Conservation (phyloP, 2,329 filamentous ascomycete species). For the Pseudogymnoascus sp. region DNA sequence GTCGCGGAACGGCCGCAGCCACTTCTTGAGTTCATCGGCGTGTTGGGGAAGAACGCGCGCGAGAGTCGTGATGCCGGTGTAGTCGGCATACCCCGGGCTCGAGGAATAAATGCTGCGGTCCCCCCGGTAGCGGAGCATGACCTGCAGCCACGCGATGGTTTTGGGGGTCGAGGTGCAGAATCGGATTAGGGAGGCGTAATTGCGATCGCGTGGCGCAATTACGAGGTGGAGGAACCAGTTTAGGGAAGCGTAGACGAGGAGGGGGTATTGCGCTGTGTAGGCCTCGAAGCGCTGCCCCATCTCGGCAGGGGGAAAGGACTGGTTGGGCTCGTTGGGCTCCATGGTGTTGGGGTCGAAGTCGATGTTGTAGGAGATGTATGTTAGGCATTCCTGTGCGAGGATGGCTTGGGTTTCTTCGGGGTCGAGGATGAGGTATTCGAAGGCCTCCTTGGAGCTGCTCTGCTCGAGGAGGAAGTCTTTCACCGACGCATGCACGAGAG, state of each 20-base stretch:
- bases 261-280: neutral
- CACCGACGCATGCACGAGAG: neutral
- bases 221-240: constrained; percentile 1
- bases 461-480: neutral
- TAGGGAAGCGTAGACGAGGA: constrained; percentile 1
- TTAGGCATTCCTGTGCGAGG: neutral
- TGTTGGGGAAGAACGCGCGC: neutral
- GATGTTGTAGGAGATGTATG: neutral
- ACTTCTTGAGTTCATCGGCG: neutral
- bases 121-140: neutral
- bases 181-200: neutral
- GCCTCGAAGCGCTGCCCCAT: neutral
- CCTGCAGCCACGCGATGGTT: neutral
- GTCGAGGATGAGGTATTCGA: neutral
- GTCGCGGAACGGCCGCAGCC: neutral
- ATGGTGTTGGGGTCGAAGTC: constrained; percentile 3
- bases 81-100: neutral
- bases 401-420: neutral
- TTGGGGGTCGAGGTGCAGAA: neutral
- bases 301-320: neutral
- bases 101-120: neutral
- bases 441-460: neutral
- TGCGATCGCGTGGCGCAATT: neutral
- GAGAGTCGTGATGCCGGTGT: neutral
- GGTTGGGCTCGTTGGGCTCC: neutral